A percentile compares a stretch with the other conserved stretches of the same genome.
Evolutionary conservation across 345 rosid genomes (phyloP).

Genomic region (Raphanus sativus): DNA sequence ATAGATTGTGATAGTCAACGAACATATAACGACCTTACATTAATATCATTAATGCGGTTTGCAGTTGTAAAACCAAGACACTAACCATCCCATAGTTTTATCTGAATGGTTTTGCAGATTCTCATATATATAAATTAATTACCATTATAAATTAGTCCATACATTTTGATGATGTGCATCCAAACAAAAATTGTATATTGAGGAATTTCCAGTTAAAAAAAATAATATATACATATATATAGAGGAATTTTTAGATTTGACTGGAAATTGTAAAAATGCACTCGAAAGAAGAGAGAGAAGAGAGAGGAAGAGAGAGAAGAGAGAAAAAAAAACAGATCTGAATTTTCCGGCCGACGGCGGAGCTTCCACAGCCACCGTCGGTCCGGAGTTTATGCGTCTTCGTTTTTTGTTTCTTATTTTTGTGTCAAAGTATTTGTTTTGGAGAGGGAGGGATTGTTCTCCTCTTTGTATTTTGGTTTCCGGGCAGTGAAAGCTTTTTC

Average conservation of each 20-base stretch:
- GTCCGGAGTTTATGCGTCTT: no score
- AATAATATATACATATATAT: neutral
- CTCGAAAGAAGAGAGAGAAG: no score
- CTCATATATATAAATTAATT: neutral
- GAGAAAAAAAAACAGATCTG: no score
- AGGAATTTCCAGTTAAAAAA: neutral
- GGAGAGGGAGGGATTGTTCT: no score
- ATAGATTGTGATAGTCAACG: neutral
- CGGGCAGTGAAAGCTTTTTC: no score
- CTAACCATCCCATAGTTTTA: neutral
- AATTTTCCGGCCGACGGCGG: no score
- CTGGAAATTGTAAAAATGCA: slow-evolving; percentile 5
- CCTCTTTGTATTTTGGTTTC: no score
- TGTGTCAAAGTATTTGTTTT: no score
- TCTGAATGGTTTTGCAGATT: neutral
- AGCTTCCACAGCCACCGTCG: no score
- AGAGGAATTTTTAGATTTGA: slow-evolving; percentile 21
- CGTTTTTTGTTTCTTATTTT: no score
- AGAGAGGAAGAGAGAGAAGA: no score
- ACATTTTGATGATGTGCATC: slow-evolving; percentile 11
- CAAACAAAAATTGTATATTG: neutral
- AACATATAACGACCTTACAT: neutral
- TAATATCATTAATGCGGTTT: neutral
- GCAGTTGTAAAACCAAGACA: neutral
- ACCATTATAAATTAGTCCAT: neutral